Evolutionary conservation across 2,329 filamentous ascomycete species (phyloP), one percentile per base, ranked within the genome.

Genomic region (Cladosporium colombiae): DNA sequence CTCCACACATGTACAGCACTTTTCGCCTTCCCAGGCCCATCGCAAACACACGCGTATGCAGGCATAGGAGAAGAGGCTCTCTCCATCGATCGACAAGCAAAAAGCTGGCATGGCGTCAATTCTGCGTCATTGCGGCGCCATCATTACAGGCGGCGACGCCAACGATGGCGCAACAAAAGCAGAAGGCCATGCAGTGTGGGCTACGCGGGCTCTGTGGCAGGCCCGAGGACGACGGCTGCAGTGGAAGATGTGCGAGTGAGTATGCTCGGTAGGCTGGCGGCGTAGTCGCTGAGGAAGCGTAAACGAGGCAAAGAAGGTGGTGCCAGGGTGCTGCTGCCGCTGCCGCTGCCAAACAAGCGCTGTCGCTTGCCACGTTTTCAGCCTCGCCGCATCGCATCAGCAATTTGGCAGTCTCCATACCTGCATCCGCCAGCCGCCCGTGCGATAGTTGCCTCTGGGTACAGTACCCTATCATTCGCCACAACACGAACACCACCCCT

Each of bases 21-120:
- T 52, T 29, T 5, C 25, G 23, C 18, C 52, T 33, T 8, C 8
- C n/a, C 52, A 33, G 52, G n/a, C 5, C 18, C 29, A 18, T 33
- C 29, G 18, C 3, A 46, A 21, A 46, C n/a, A 18, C 40, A 21
- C n/a, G 10, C 40, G 40, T 46, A 46, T 11, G n/a, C n/a, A 23
- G 7, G 10, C n/a, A 46, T 46, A 21, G n/a, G 40, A 46, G 8
- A 23, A 21, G 37, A n/a, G 2, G 8, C n/a, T 21, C 40, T 46
- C 52, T 33, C 14, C 25, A 40, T 46, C 56, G 56, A 59, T 59
- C 56, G 56, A 59, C 14, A 3, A 44, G 35, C 27, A 27, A 59
- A 59, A 59, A 59, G 55, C 31, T 57, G 55, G 55, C 55, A 27
- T 59, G 56, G 23, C 56, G 56, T 59, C 56, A 59, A 46, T 11